phyloP scores from a whole-genome alignment of 2,329 filamentous ascomycete genomes.

The Epicoccum sorghinum region DNA sequence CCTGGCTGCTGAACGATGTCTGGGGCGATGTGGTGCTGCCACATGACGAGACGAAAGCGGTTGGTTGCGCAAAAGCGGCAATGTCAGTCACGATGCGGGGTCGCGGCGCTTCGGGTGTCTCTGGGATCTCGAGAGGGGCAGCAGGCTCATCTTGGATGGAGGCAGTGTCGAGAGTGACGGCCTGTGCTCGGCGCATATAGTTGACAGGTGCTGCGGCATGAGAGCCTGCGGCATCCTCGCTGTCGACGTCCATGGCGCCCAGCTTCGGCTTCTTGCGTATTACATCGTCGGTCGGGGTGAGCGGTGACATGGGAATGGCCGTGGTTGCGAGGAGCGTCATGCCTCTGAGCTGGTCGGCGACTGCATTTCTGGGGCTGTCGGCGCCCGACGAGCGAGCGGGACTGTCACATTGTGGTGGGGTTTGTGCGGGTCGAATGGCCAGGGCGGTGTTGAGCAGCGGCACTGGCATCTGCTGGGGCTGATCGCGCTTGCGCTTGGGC shows the following conservation, averaged over 20 bases:
- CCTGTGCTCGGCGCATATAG: constrained; percentile 1
- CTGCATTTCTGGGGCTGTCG: constrained; percentile 44
- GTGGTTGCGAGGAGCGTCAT: constrained; percentile 36
- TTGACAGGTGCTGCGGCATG: constrained; percentile 9
- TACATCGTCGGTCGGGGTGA: constrained; percentile 43
- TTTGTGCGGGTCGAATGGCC: constrained; percentile 34
- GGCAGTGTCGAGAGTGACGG: constrained; percentile 11
- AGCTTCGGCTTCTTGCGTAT: constrained; percentile 47
- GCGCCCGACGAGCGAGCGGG: constrained; percentile 30
- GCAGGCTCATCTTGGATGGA: constrained; percentile 6
- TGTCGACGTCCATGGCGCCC: constrained; percentile 31
- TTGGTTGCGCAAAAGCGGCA: constrained; percentile 38
- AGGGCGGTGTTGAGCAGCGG: constrained; percentile 40
- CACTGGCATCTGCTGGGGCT: constrained; percentile 26
- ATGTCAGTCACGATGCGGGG: constrained; percentile 43
- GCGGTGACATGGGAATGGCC: constrained; percentile 42
- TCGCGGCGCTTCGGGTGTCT: constrained; percentile 41
- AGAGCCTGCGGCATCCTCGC: constrained; percentile 9
- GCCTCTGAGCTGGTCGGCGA: constrained; percentile 45
- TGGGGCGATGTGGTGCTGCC: constrained; percentile 10
- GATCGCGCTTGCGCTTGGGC: constrained; percentile 49
- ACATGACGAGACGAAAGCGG: constrained; percentile 31
- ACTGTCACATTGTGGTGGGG: constrained; percentile 31
- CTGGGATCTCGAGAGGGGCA: constrained; percentile 32
- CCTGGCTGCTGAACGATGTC: constrained; percentile 6